phyloP scores from a whole-genome alignment of 2,329 filamentous ascomycete species.

The Colletotrichum spinosum region DNA sequence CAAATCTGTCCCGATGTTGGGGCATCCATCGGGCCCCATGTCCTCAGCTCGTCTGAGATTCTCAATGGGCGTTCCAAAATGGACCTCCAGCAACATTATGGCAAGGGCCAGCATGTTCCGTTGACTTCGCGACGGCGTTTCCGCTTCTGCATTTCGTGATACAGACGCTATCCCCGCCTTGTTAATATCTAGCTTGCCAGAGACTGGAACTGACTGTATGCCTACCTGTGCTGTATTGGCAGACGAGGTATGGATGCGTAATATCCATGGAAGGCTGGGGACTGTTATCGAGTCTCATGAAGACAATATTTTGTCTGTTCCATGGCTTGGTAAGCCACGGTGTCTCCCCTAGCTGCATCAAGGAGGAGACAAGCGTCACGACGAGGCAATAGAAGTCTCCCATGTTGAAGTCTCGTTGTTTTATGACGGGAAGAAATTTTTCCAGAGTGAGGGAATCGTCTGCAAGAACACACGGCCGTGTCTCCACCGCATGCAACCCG shows the following conservation, averaged over 20 bases:
- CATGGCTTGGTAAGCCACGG: not conserved
- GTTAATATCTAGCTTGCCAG: too few species aligned
- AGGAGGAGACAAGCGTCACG: not conserved
- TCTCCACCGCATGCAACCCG: not conserved
- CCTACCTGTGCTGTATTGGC: not conserved
- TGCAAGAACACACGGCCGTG: not conserved
- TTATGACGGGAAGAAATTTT: not conserved
- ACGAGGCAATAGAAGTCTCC: slow-evolving; percentile 11
- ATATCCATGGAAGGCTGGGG: not conserved
- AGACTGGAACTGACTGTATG: not conserved
- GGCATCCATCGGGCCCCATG: not conserved
- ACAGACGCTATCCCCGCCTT: not conserved
- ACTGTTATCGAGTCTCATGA: not conserved
- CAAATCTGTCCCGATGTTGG: not conserved
- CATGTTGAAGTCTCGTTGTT: not conserved
- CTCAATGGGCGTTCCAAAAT: slow-evolving; percentile 5
- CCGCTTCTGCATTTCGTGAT: not conserved
- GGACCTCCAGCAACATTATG: slow-evolving; percentile 12
- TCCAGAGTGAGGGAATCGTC: not conserved
- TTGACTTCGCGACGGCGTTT: not conserved
- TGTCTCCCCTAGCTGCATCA: slow-evolving; percentile 9
- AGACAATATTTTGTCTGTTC: slow-evolving; percentile 5
- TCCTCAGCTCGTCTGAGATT: not conserved
- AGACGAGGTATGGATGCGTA: slow-evolving; percentile 1
- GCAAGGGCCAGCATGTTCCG: slow-evolving; percentile 10